Base-by-base conservation (phyloP, 176 grass and related monocot genomes). In the Cenchrus purpureus region DNA sequence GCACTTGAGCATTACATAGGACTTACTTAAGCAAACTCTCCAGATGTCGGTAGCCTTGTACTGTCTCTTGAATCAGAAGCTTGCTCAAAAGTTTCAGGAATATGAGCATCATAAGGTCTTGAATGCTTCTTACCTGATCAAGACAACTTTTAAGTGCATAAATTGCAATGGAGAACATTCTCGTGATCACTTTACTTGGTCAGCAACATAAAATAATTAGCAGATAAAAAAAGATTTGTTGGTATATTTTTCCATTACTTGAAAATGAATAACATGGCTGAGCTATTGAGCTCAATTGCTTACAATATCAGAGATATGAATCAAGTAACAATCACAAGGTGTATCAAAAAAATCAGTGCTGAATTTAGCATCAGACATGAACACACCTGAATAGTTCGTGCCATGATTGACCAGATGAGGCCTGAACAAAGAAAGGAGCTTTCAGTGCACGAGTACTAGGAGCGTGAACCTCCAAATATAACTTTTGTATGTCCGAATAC, bases 391-490 rank as follows among this genome's bases (percentile, higher is more conserved):
- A 67, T 17, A 6, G 14, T 40, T 67, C 16, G 17, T 40, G n/a
- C 17, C 65, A 4, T 42, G 65, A 40, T 31, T 67, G 65, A 42
- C 32, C 65, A 17, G 2, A 55, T 16, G 53, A 67, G 32, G 32
- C 65, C 32, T 67, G 65, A 67, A 67, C 64, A 67, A 40, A 67
- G 65, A 13, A 67, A 67, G 32, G 2, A 17, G 65, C 65, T 67
- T 67, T 70, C 42, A 70, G 9, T 45, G 67, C 8, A 16, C 12
- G 0, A 45, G 17, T n/a, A 70, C 67, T 70, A 45, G 43, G 17
- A 67, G 2, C 0, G 45, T 9, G 42, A 70, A 70, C 42, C 12
- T 12, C 19, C 16, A 0, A 70, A 20, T 11, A n/a, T 4, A 70
- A n/a, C 45, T 4, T 20, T 2, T 68, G 65, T 70, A 44, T 70